Evolutionary conservation across 192 early-diverging fungal species (phyloP).

Genomic region (Spinellus fusiger): DNA sequence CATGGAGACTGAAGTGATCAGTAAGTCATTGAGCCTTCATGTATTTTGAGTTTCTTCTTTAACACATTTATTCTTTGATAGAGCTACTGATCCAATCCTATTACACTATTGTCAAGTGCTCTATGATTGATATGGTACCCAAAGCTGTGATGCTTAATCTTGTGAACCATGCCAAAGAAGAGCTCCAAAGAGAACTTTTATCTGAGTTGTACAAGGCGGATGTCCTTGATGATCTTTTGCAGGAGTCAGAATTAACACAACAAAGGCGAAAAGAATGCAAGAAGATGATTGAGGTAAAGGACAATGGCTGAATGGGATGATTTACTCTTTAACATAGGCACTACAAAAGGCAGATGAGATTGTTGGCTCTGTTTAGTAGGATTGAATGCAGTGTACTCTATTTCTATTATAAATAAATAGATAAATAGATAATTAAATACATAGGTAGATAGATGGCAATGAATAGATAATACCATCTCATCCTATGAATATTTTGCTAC

Average conservation of each 20-base stretch:
- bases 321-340: constrained; percentile 31
- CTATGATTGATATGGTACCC: constrained; percentile 93
- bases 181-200: constrained; percentile 91
- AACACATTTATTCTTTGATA: constrained; percentile 32
- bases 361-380: constrained; percentile 32
- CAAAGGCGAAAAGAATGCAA: constrained; percentile 91
- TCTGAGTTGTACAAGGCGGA: constrained; percentile 96
- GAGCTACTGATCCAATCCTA: constrained; percentile 95
- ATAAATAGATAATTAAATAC: too few species aligned
- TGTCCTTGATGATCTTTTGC: constrained; percentile 86
- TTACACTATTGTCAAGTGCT: constrained; percentile 98
- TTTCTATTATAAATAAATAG: too few species aligned
- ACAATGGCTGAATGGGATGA: not conserved
- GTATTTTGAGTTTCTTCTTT: not conserved
- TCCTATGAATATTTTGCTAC: too few species aligned
- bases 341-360: constrained; percentile 80
- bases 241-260: constrained; percentile 92
- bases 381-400: too few species aligned
- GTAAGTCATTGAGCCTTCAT: constrained; percentile 42
- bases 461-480: too few species aligned
- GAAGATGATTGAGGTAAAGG: constrained; percentile 85
- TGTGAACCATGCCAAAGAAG: constrained; percentile 84
- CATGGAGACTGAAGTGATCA: constrained; percentile 99
- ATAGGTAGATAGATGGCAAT: too few species aligned
- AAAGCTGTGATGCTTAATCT: constrained; percentile 99